Percentiles rank a stretch among this genome's conserved stretches.
Evolutionary conservation across 345 rosid genomes (phyloP).

Genomic region (Aquilaria malaccensis): DNA sequence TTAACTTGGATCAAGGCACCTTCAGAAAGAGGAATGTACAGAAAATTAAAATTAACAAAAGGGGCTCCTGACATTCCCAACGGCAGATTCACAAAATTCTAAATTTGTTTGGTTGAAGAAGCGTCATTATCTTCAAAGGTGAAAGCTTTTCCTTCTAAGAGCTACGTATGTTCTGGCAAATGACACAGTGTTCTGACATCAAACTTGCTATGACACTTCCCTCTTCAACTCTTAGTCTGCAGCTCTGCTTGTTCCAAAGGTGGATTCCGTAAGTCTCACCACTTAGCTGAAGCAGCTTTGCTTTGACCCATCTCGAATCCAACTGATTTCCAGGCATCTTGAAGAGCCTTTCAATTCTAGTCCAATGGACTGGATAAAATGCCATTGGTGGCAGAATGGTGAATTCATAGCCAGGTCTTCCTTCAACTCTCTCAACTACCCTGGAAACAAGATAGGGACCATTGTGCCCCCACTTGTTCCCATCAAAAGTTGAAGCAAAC

Average conservation of each 20-base stretch:
- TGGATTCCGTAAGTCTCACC: conserved; percentile 51
- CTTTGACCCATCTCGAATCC: conserved; percentile 32
- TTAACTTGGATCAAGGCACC: background rate
- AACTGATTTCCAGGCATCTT: conserved; percentile 30
- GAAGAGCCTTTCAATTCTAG: conserved; percentile 43
- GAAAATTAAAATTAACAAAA: background rate
- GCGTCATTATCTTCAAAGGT: conserved; percentile 1
- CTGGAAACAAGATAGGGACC: conserved; percentile 82
- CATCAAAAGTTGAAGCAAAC: conserved; percentile 65
- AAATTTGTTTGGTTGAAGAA: background rate
- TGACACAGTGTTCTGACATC: conserved; percentile 43
- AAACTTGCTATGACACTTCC: conserved; percentile 57
- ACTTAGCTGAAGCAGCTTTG: conserved; percentile 46
- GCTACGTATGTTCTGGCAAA: conserved; percentile 29
- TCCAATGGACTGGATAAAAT: conserved; percentile 74
- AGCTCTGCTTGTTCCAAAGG: conserved; percentile 72
- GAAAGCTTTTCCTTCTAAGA: conserved; percentile 4
- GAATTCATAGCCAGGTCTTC: conserved; percentile 32
- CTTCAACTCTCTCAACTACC: conserved; percentile 36
- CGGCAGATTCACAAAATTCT: background rate
- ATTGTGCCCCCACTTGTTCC: conserved; percentile 80
- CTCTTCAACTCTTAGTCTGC: conserved; percentile 39
- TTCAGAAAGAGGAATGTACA: background rate
- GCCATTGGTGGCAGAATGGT: conserved; percentile 53
- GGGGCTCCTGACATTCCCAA: background rate